Base-by-base conservation (phyloP, 176 grass and related monocot genomes). In the Oryza meyeriana region DNA sequence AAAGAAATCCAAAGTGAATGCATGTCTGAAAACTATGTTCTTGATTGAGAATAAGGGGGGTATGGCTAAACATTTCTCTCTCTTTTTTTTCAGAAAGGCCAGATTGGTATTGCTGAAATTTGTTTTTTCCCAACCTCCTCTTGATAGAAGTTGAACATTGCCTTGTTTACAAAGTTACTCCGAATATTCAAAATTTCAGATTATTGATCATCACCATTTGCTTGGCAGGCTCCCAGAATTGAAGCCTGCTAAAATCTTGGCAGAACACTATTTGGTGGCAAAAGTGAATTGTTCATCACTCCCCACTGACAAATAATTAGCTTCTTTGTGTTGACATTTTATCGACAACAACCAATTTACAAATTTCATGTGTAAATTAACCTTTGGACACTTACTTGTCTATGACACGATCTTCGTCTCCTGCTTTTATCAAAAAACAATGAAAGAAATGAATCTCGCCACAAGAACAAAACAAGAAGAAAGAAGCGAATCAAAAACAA, bases 331-430 rank as follows among this genome's bases (percentile, higher is more conserved):
- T 75, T 75, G 22, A 64, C 6, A 57, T 32, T 75, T 81, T 75
- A 75, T 67, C 61, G n/a, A 47, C 66, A 78, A 82, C 72, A 82
- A 89, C 47, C 58, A 28, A 78, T 82, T 82, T 85, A 89, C 88
- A 89, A 40, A 66, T 72, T 55, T 22, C 18, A 55, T 79, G 52
- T 85, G 69, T 84, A 77, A 78, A 77, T 82, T 85, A 86, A 82
- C 87, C 72, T 72, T 50, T 89, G 73, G 20, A 59, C 86, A 66
- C 57, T 71, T 24, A 66, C 55, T 71, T 25, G 55, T 69, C 79
- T 77, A 83, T 32, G 79, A 64, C 82, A 89, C 64, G 26, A 79
- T 33, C 66, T 33, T 85, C 64, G 25, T 89, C 71, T 77, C 66
- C 44, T 64, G 28, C 44, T 58, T 47, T 48, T 13, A 14, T 4